Conservation (phyloP, 768 basidiomycete species). For the Neoboletus brunneissimus region DNA sequence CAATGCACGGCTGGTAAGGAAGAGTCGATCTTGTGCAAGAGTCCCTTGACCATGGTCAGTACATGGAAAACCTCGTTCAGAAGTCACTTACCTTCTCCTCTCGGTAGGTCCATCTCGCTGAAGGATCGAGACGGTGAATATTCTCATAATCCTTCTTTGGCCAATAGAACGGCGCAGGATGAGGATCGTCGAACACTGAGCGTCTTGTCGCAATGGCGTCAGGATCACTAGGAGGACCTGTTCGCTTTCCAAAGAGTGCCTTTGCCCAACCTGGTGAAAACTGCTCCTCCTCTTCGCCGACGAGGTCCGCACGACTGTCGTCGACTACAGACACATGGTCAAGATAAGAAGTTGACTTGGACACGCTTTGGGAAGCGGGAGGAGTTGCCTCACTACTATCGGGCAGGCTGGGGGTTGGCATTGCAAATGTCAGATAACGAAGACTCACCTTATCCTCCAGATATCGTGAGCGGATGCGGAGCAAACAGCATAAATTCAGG, state of each 20-base stretch:
- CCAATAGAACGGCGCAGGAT: conserved; percentile 34
- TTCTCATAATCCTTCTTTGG: conserved; percentile 55
- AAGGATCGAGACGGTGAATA: conserved; percentile 53
- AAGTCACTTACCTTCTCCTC: conserved; percentile 59
- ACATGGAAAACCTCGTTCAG: no score
- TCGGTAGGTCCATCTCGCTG: conserved; percentile 56
- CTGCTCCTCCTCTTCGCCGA: conserved; percentile 3
- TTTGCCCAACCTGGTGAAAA: not conserved
- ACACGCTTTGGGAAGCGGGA: not conserved
- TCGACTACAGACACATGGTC: not conserved
- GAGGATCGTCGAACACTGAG: conserved; percentile 52
- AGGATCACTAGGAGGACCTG: conserved; percentile 10
- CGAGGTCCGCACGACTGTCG: not conserved
- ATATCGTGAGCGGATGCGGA: no score
- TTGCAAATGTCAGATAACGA: not conserved
- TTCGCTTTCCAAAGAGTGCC: not conserved
- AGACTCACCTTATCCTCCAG: no score
- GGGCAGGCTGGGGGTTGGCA: not conserved
- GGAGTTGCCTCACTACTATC: not conserved
- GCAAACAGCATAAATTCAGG: not conserved
- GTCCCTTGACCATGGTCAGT: no score
- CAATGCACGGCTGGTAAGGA: no score
- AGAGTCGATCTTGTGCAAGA: no score
- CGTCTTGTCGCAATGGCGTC: conserved; percentile 48
- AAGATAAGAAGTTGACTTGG: not conserved